Conservation (phyloP, 495 filamentous ascomycete species). For the Hypoxylon crocopeplum region DNA sequence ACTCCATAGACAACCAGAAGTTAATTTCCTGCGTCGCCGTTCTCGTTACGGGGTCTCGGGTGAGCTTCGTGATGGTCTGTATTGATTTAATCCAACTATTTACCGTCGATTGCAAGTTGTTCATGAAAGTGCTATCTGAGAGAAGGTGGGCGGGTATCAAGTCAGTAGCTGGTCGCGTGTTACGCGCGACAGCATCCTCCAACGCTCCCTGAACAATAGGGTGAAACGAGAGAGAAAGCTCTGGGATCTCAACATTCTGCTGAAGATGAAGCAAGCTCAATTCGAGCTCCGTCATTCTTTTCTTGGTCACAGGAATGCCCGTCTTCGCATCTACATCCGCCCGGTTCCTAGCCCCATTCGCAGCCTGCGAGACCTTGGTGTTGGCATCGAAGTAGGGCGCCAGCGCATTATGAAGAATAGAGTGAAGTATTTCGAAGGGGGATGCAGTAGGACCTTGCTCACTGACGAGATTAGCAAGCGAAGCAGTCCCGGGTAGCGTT, state of each 20-base stretch:
- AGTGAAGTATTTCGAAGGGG: constrained; percentile 90
- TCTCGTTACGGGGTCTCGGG: constrained; percentile 83
- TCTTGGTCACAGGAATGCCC: constrained; percentile 94
- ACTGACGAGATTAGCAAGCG: constrained; percentile 64
- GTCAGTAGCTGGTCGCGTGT: constrained; percentile 73
- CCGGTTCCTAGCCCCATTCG: constrained; percentile 68
- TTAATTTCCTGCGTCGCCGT: constrained; percentile 97
- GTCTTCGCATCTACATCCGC: constrained; percentile 88
- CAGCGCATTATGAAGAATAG: constrained; percentile 84
- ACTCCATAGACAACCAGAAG: constrained; percentile 97
- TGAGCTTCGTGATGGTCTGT: constrained; percentile 94
- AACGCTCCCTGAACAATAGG: constrained; percentile 85
- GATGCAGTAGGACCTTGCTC: constrained; percentile 75
- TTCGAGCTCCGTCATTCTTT: constrained; percentile 92
- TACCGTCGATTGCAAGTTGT: constrained; percentile 89
- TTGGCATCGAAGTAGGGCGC: constrained; percentile 96
- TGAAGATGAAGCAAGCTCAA: constrained; percentile 87
- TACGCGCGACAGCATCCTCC: constrained; percentile 70
- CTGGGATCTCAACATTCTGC: constrained; percentile 97
- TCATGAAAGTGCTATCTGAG: constrained; percentile 87
- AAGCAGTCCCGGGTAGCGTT: constrained; percentile 82
- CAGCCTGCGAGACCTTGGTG: constrained; percentile 79
- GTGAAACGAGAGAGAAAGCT: constrained; percentile 82
- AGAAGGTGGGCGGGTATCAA: constrained; percentile 74
- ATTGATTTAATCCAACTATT: constrained; percentile 99